Evolutionary conservation across 2,329 filamentous ascomycete species (phyloP).

Genomic region (Scytalidium sp.): DNA sequence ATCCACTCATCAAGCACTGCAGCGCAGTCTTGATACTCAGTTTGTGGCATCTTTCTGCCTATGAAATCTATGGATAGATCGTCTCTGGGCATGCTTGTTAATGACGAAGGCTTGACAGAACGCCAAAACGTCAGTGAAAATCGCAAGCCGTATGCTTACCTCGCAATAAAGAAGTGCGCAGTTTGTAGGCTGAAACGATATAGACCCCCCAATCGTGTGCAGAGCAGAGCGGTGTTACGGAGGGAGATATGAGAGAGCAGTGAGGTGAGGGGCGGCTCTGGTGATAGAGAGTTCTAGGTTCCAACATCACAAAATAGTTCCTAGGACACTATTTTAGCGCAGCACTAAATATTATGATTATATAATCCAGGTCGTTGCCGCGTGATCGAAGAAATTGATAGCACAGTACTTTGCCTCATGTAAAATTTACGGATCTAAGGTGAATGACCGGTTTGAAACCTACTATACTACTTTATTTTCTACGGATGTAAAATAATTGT

Average conservation of each 20-base stretch:
- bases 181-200: not conserved
- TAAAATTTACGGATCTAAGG: too few species aligned
- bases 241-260: not conserved
- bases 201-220: not conserved
- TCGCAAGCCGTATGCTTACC: conserved; percentile 22
- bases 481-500: too few species aligned
- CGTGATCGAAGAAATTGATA: too few species aligned
- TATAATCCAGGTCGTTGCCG: not conserved
- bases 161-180: conserved; percentile 7
- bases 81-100: conserved; percentile 72
- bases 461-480: too few species aligned
- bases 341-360: not conserved
- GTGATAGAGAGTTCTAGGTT: not conserved
- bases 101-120: conserved; percentile 32
- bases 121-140: conserved; percentile 12
- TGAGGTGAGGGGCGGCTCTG: not conserved
- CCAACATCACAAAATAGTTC: not conserved
- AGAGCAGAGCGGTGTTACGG: not conserved
- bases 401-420: too few species aligned
- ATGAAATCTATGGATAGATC: conserved; percentile 69
- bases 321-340: not conserved
- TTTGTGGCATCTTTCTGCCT: conserved; percentile 55
- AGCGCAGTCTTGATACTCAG: conserved; percentile 60
- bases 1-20: conserved; percentile 78
- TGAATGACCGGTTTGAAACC: too few species aligned